Base-by-base conservation (phyloP, 495 filamentous ascomycete genomes). In the Hypoxylon crocopeplum region DNA sequence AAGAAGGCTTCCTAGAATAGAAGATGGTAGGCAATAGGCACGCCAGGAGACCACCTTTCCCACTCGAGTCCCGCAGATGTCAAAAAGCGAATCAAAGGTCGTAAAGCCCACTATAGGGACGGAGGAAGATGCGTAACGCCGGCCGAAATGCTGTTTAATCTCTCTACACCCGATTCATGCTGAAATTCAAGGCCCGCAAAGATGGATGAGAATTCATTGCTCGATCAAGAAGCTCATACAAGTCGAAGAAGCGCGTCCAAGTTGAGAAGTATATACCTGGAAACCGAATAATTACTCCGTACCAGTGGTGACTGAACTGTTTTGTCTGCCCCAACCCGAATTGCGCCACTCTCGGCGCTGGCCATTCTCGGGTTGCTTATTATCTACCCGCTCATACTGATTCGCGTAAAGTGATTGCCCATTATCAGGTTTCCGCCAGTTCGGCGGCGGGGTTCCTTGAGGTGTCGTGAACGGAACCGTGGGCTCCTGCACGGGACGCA, bases 401-500 rank as follows among this genome's bases (percentile, higher is more conserved):
- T 54, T 42, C 20, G 58, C 17, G 51, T 75, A 68, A 40, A 69
- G 65, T 25, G 70, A 68, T 45, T 68, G 72, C 13, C 69, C 69
- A 13, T 76, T 71, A 22, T 72, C 68, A 11, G 68, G 63, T 44
- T 73, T 69, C 48, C 76, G 66, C 70, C 78, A 69, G 34, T 69
- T 75, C 11, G 70, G 75, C 7, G 78, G 77, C 30, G 79, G 80
- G 5, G 76, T 77, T 20, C 67, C 76, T 46, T 68, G 67, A 1
- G 69, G 50, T 27, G 69, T 68, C 42, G 60, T 62, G 41, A 72
- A 72, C 21, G 78, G 78, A 30, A 73, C 56, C 5, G 70, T 66
- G 15, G 84, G 82, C 7, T 86, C 87, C 56, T 89, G 86, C 11
- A 94, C 84, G 61, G 92, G 89, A 19, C 89, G 83, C 19, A 88